Conservation (phyloP, 2,329 filamentous ascomycete genomes). For the Cladophialophora carrionii region DNA sequence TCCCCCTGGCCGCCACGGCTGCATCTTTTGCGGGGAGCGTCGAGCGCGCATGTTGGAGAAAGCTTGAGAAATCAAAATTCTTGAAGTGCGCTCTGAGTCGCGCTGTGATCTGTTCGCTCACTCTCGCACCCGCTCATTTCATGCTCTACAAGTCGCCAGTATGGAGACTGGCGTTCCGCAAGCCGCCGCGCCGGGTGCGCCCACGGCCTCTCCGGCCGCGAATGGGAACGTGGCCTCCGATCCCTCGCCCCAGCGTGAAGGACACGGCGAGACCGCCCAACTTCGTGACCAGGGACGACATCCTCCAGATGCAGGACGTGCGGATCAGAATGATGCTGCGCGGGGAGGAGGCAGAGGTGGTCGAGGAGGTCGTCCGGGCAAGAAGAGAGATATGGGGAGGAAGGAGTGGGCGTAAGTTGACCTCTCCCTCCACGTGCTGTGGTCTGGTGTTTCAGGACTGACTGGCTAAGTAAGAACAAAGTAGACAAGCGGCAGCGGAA, state of each 20-base stretch:
- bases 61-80: slow-evolving; percentile 7
- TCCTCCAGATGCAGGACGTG: slow-evolving; percentile 22
- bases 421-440: slow-evolving; percentile 23
- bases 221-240: neutral
- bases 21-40: slow-evolving; percentile 6
- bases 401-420: slow-evolving; percentile 65
- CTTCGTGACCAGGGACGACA: slow-evolving; percentile 16
- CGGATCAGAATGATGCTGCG: slow-evolving; percentile 30
- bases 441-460: slow-evolving; percentile 46
- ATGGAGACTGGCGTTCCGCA: slow-evolving; percentile 26
- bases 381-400: slow-evolving; percentile 69
- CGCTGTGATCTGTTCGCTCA: neutral
- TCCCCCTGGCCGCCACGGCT: too few relatives aligned
- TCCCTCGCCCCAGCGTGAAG: slow-evolving; percentile 1
- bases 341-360: slow-evolving; percentile 37
- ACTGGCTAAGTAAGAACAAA: slow-evolving; percentile 54
- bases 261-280: slow-evolving; percentile 6
- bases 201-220: neutral
- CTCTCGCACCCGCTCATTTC: slow-evolving; percentile 2
- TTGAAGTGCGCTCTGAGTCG: neutral
- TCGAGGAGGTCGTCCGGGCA: slow-evolving; percentile 42
- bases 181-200: slow-evolving; percentile 17
- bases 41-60: neutral
- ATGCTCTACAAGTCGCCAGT: slow-evolving; percentile 25
- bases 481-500: slow-evolving; percentile 58